Evolutionary conservation across 768 basidiomycete genomes (phyloP).

Genomic region (Austroboletus festivus): DNA sequence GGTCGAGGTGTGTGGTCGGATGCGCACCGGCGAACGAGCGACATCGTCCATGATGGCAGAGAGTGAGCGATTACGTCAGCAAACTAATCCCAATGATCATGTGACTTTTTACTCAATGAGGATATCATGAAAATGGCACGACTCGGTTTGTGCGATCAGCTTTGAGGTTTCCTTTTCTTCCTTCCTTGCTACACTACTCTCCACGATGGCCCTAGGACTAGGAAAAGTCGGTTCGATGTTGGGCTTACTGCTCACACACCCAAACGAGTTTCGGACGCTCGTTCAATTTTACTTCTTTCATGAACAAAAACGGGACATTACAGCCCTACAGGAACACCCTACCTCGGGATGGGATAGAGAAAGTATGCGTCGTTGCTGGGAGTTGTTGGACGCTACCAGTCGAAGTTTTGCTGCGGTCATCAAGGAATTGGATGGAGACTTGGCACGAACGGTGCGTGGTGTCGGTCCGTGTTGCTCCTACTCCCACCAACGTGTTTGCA

Average conservation of each 20-base stretch:
- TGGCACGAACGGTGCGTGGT: constrained; percentile 81
- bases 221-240: constrained; percentile 55
- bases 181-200: too few relatives aligned
- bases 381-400: constrained; percentile 83
- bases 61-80: neutral
- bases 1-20: constrained; percentile 37
- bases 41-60: constrained; percentile 45
- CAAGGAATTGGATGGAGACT: constrained; percentile 92
- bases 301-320: constrained; percentile 80
- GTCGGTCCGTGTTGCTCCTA: neutral
- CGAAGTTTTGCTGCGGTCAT: constrained; percentile 91
- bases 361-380: constrained; percentile 89
- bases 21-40: constrained; percentile 46
- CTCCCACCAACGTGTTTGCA: neutral
- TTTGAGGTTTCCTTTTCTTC: too few relatives aligned
- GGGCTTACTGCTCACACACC: constrained; percentile 70
- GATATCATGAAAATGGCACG: neutral
- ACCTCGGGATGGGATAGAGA: constrained; percentile 85
- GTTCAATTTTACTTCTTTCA: constrained; percentile 83
- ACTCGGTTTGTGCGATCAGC: too few relatives aligned
- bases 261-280: constrained; percentile 78
- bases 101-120: too few relatives aligned
- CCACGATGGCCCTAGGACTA: constrained; percentile 53
- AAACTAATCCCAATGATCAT: too few relatives aligned
- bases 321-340: constrained; percentile 64